Percentiles rank a stretch among this genome's conserved stretches.
Conservation (phyloP, 306 rosid genomes). For the Crataegus laevigata region DNA sequence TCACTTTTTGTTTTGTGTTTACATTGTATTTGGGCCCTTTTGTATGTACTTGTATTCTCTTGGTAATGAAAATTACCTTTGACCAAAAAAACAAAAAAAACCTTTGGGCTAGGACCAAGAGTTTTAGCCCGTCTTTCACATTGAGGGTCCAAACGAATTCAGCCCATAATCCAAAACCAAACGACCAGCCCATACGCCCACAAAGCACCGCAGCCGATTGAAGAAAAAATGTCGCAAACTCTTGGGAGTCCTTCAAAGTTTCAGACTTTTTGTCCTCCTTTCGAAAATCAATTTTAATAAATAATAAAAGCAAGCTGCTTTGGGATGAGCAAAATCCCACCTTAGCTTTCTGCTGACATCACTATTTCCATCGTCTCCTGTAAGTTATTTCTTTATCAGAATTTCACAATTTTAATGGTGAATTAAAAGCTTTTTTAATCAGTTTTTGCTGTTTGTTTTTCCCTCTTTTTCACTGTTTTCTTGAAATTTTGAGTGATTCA, state of each 20-base stretch:
- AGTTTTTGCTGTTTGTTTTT: neutral
- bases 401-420: neutral
- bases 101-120: neutral
- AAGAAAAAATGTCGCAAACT: neutral
- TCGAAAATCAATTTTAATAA: neutral
- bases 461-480: neutral
- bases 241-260: neutral
- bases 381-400: neutral
- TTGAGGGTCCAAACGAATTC: neutral
- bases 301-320: constrained; percentile 9
- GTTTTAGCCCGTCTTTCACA: neutral
- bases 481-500: constrained; percentile 8
- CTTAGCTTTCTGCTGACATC: neutral
- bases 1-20: too few species aligned
- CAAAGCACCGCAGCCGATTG: neutral
- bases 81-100: too few species aligned
- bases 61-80: too few species aligned
- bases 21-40: too few species aligned
- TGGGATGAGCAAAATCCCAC: constrained; percentile 16
- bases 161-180: neutral
- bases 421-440: neutral
- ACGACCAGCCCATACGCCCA: neutral
- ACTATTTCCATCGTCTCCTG: neutral
- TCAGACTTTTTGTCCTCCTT: neutral
- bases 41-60: too few species aligned